Evolutionary conservation across 495 filamentous ascomycete species (phyloP).

Genomic region (Penicillium malachiteum): DNA sequence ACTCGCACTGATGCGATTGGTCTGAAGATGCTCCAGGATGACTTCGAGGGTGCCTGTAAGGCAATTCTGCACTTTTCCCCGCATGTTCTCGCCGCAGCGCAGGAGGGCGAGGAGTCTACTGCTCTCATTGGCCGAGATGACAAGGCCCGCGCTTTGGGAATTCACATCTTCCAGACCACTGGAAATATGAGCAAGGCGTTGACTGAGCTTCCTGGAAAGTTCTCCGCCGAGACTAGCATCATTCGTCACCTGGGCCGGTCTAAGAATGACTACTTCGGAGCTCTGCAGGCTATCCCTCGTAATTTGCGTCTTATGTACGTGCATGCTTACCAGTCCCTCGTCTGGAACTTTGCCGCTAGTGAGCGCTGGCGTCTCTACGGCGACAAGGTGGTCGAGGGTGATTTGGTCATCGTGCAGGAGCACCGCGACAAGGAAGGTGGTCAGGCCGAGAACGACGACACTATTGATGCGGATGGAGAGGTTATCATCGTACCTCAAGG

Average conservation of each 20-base stretch:
- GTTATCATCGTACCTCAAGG: conserved; percentile 58
- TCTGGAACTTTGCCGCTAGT: conserved; percentile 85
- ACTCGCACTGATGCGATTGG: conserved; percentile 81
- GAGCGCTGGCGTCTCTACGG: conserved; percentile 76
- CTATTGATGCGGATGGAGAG: conserved; percentile 69
- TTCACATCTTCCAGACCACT: conserved; percentile 65
- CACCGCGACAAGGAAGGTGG: conserved; percentile 42
- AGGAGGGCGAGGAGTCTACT: conserved; percentile 34
- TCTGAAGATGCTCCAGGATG: conserved; percentile 73
- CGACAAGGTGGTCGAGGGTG: conserved; percentile 72
- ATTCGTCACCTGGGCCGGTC: conserved; percentile 66
- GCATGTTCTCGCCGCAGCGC: conserved; percentile 47
- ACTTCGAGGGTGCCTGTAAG: conserved; percentile 76
- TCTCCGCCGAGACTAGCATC: conserved; percentile 72
- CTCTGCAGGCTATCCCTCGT: conserved; percentile 71
- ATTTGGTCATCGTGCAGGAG: conserved; percentile 72
- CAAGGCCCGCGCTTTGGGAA: conserved; percentile 68
- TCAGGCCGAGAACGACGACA: conserved; percentile 16
- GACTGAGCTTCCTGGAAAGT: conserved; percentile 71
- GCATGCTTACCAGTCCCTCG: conserved; percentile 90
- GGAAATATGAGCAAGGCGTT: conserved; percentile 56
- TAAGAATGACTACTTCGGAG: conserved; percentile 69
- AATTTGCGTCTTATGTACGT: conserved; percentile 90
- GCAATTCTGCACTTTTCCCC: conserved; percentile 66
- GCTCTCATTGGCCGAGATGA: conserved; percentile 66